Evolutionary conservation across 371 early-diverging fungal species (phyloP), one percentile per base, ranked within the genome.

Genomic region (Encephalitozoon cuniculi): DNA sequence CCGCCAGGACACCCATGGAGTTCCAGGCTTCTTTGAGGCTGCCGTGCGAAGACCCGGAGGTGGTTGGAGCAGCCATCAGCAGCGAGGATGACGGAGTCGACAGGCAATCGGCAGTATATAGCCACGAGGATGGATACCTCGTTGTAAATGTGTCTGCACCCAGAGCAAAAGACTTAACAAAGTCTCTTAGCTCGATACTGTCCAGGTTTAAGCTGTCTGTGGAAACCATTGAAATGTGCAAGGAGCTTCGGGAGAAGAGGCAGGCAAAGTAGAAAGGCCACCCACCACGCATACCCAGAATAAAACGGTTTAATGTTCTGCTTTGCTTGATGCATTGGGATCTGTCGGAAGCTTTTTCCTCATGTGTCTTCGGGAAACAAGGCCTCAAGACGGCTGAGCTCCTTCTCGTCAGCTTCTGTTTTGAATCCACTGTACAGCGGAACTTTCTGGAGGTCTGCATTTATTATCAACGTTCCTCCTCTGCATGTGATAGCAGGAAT

Each of bases 321-420:
- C n/a, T n/a, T n/a, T n/a, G n/a, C n/a, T n/a, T n/a, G n/a, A n/a
- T n/a, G n/a, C n/a, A n/a, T n/a, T n/a, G n/a, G n/a, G n/a, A 34
- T 32, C 39, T 28, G 8, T 8, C 39, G n/a, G 26, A 34, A 28
- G 6, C 15, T 64, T 64, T 32, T 64, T 64, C 49, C 21, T 46
- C 49, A 43, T 43, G 49, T 3, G 15, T 46, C 49, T 21, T 1
- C 18, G 2, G 49, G 21, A 46, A 46, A 46, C 49, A 46, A 46
- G 2, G 49, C 49, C 21, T 59, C 46, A 9, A 79, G 65, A 23
- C 75, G 68, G 25, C 59, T 28, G 51, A 79, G 39, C 66, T 79
- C 79, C 12, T 64, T 25, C 4, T 15, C 18, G 23, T 32, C 30
- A 4, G 69, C 75, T 7, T 32, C 64, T 25, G 43, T 39, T n/a